Evolutionary conservation across 768 basidiomycete genomes (phyloP), one percentile per base, ranked within the genome.

Genomic region (Tephrocybe rancida): DNA sequence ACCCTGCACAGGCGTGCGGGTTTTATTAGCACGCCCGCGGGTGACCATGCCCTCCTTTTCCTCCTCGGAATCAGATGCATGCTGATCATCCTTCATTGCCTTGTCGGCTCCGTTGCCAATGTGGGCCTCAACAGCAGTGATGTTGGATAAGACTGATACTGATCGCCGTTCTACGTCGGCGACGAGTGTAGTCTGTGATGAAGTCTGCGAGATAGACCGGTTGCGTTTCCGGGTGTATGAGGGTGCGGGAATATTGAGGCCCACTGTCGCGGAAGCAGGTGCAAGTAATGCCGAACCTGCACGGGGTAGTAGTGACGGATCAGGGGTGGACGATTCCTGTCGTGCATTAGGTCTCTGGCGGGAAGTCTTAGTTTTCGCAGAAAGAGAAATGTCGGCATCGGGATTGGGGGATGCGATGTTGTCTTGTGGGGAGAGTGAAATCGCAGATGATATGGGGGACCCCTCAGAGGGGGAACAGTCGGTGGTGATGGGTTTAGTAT

Each of bases 191-290:
- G 64, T 77, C 52, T 70, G 67, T 26, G 67, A 64, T n/a, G 74
- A 75, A 10, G 70, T 67, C 44, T 73, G 68, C 13, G 75, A 76
- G 18, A 64, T 70, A 11, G 74, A 76, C 35, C 76, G 64, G 48
- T 70, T 71, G 47, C 76, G 64, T 48, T 70, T 71, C 45, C 73
- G 67, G 30, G 70, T 67, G 61, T 74, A 70, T 34, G 64, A 55
- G 35, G 41, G 61, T 37, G 42, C 57, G 34, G 43, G 51, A 18
- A 42, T 62, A 56, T 48, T 35, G 55, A 53, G 38, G 55, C 43
- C 49, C 34, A 56, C 45, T 34, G 47, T 47, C 24, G 46, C 35
- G 5, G 35, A 4, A 37, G 35, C 35, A 37, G 16, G 45, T 25
- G 44, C 54, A 44, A 30, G 46, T 38, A 54, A 46, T 47, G 47